Conservation (phyloP, 139 green algal genomes). For the Closterium sp. region DNA sequence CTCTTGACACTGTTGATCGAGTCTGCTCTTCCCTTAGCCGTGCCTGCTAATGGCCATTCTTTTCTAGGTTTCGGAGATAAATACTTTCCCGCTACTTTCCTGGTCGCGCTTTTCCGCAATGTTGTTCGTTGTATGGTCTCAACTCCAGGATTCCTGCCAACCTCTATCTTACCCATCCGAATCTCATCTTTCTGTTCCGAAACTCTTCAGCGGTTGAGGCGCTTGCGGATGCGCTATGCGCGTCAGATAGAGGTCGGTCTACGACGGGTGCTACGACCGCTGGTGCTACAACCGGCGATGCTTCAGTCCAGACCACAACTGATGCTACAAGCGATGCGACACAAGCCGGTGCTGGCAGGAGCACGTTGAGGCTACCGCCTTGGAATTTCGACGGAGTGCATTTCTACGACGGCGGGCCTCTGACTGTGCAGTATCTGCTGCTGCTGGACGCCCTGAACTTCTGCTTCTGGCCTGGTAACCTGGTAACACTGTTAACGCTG, state of each 20-base stretch:
- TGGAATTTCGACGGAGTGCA: slow-evolving; percentile 52
- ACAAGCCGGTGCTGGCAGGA: background rate
- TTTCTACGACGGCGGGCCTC: slow-evolving; percentile 47
- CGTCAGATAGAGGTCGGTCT: background rate
- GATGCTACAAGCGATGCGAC: background rate
- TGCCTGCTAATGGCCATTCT: too few relatives aligned
- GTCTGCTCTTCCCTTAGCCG: too few relatives aligned
- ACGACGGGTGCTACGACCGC: background rate
- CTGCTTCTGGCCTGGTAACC: slow-evolving; percentile 88
- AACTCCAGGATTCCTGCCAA: too few relatives aligned
- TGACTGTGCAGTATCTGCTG: slow-evolving; percentile 83
- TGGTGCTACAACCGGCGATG: background rate
- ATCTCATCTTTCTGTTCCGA: too few relatives aligned
- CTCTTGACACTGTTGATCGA: too few relatives aligned
- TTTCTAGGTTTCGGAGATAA: too few relatives aligned
- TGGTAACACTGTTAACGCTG: background rate
- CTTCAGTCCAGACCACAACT: background rate
- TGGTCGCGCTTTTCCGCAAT: too few relatives aligned
- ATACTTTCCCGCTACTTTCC: too few relatives aligned
- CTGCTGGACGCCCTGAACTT: slow-evolving; percentile 96
- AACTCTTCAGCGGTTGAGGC: background rate
- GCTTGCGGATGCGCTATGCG: background rate
- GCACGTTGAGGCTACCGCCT: background rate
- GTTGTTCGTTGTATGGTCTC: too few relatives aligned
- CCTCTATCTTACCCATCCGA: too few relatives aligned